Evolutionary conservation across 495 filamentous ascomycete genomes (phyloP), one percentile per base, ranked within the genome.

Genomic region (Trichoderma orchidacearum): DNA sequence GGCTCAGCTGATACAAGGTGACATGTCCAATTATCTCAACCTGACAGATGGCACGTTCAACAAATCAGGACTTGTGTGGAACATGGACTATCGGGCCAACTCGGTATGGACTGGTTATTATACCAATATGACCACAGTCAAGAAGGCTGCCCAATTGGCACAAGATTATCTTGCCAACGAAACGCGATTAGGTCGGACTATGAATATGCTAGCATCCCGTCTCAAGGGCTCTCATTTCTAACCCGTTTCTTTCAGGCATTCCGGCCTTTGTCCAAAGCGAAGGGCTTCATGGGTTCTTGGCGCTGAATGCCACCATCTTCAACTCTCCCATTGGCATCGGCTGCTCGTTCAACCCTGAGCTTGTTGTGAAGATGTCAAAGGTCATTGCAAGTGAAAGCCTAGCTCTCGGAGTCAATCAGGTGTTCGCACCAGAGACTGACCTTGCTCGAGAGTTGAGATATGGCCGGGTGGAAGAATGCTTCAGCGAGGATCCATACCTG

Each of bases 291-390:
- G 85, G 84, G 0, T 85, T 87, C 54, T 64, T 87, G 51, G 75
- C 84, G 50, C 79, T 75, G 18, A 86, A 87, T 68, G 84, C 84
- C 12, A 86, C 84, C 0, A 86, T 88, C 51, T 87, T 85, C 74
- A 86, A 87, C 62, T 85, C 81, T 3, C 83, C 84, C 0, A 87
- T 88, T 64, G 83, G 70, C 18, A 78, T 85, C 60, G 83, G 79
- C 17, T 85, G 81, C 64, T 82, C 84, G 4, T 86, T 77, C 61
- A 83, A 87, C 55, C 75, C 73, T 1, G 70, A 70, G 61, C 64
- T 83, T 13, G 68, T 87, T 7, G 59, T 80, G 58, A 72, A 83
- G 58, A 86, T 88, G 83, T 83, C 68, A 3, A 62, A 65, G 11
- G 71, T 76, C 15, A 85, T 86, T 60, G 81, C 74, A 11, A 72